Conservation (phyloP, 2,329 filamentous ascomycete genomes). For the Stagonosporopsis cucurbitacearum region DNA sequence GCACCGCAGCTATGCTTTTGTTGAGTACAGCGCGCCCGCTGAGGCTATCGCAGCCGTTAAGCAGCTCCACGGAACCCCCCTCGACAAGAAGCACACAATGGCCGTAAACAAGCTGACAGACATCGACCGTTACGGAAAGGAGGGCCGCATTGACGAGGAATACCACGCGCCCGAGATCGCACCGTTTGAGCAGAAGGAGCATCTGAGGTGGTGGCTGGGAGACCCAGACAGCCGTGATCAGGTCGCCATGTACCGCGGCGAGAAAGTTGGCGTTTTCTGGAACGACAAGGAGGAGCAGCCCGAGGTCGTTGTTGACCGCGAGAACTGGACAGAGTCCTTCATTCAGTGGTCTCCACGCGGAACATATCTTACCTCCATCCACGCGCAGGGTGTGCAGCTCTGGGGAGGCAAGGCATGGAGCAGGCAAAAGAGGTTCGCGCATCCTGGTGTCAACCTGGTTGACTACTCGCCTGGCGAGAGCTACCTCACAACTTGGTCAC, state of each 20-base stretch:
- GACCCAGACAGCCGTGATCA: constrained; percentile 91
- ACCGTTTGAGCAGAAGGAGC: constrained; percentile 89
- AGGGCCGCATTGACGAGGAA: constrained; percentile 90
- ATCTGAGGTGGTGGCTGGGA: constrained; percentile 90
- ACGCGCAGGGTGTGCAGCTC: constrained; percentile 94
- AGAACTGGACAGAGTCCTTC: constrained; percentile 97
- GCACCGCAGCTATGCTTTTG: constrained; percentile 81
- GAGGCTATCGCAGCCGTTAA: constrained; percentile 91
- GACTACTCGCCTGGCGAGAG: constrained; percentile 94
- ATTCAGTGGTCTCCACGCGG: constrained; percentile 97
- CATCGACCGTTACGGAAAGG: constrained; percentile 92
- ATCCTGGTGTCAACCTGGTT: constrained; percentile 93
- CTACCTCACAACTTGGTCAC: constrained; percentile 96
- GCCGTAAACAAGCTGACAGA: constrained; percentile 98
- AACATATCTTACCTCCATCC: constrained; percentile 92
- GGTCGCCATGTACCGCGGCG: constrained; percentile 91
- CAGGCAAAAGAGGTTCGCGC: constrained; percentile 89
- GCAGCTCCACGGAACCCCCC: constrained; percentile 80
- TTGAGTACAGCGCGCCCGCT: constrained; percentile 90
- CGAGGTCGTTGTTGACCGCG: constrained; percentile 87
- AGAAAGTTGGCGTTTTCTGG: constrained; percentile 95
- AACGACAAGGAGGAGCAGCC: constrained; percentile 94
- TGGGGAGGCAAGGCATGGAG: constrained; percentile 93
- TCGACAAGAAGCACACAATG: constrained; percentile 97
- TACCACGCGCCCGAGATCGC: constrained; percentile 84